Evolutionary conservation across 768 basidiomycete genomes (phyloP), one percentile per base, ranked within the genome.

Genomic region (Myochromella boudieri): DNA sequence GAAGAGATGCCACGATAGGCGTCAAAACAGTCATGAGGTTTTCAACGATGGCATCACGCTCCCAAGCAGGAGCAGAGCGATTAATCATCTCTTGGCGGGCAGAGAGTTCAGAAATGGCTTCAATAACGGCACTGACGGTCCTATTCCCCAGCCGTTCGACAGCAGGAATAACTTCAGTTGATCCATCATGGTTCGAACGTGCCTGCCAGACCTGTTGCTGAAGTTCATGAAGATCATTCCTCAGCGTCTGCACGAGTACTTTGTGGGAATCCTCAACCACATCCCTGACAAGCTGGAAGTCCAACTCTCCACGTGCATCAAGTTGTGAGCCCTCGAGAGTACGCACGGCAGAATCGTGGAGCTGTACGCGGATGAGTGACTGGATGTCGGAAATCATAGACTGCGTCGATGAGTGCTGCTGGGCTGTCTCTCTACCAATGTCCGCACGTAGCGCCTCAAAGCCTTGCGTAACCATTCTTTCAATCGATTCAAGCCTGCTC

Each of bases 231-330:
- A 90, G 63, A 55, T 90, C 86, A 8, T 66, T 75, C 59, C 80
- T 80, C 45, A 93, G 60, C 11, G 75, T 56, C 2, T 72, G 67
- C 1, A 82, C 65, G n/a, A 82, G 64, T 48, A 87, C 80, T 29
- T 76, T 71, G 27, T 88, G 82, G 10, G 81, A 79, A 54, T 86
- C 77, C 52, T 87, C 80, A 17, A 92, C 70, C 28, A 82, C 70
- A 49, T 81, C 81, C 57, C 77, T 84, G 59, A 92, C 75, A 51
- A 88, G 68, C 58, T 89, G 84, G 60, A 89, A 81, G 65, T 91
- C 89, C 20, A 90, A 66, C 53, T 91, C 88, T 15, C 85, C 87
- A 24, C 81, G 79, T 18, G 84, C 87, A 56, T 89, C 86, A 67
- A 80, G 69, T 55, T 79, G 81, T 49, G 76, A 78, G 45, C 84